These are phyloP conservation scores for Fomitopsis serialis DNA, from an alignment of 768 basidiomycete species.

Conservation along the genomic window DNA sequence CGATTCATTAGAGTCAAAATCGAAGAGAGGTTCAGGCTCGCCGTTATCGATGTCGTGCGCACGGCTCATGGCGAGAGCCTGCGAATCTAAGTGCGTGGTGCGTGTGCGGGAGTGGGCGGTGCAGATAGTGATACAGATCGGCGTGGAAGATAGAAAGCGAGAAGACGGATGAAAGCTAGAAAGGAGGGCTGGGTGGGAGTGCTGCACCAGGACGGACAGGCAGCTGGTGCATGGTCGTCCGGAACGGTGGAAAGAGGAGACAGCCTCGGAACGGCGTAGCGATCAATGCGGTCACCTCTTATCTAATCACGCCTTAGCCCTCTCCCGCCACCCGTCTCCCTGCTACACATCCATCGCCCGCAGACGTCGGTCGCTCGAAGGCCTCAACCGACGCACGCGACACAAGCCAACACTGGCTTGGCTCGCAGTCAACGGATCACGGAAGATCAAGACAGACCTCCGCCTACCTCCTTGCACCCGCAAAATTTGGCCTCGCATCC, in stretches of 20 bases:
- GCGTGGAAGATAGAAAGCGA: conserved; percentile 4
- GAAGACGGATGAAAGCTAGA: conserved; percentile 3
- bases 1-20: conserved; percentile 43
- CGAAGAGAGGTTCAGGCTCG: conserved; percentile 40
- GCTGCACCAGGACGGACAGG: not conserved
- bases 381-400: too few relatives aligned
- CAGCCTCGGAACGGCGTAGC: conserved; percentile 1
- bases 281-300: not conserved
- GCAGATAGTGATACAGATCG: conserved; percentile 18
- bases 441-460: too few relatives aligned
- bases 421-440: too few relatives aligned
- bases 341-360: too few relatives aligned
- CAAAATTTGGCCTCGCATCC: too few relatives aligned
- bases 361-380: too few relatives aligned
- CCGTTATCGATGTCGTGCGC: conserved; percentile 46
- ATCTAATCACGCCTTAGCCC: not conserved
- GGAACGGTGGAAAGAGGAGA: not conserved
- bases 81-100: conserved; percentile 17
- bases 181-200: not conserved
- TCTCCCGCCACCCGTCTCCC: not conserved
- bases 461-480: too few relatives aligned
- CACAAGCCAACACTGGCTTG: too few relatives aligned
- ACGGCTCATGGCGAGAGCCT: conserved; percentile 34
- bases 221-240: not conserved
- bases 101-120: not conserved